Percentiles rank a stretch among this genome's conserved stretches.
Evolutionary conservation across 2,329 filamentous ascomycete genomes (phyloP).

Genomic region (Calonectria pauciramosa): DNA sequence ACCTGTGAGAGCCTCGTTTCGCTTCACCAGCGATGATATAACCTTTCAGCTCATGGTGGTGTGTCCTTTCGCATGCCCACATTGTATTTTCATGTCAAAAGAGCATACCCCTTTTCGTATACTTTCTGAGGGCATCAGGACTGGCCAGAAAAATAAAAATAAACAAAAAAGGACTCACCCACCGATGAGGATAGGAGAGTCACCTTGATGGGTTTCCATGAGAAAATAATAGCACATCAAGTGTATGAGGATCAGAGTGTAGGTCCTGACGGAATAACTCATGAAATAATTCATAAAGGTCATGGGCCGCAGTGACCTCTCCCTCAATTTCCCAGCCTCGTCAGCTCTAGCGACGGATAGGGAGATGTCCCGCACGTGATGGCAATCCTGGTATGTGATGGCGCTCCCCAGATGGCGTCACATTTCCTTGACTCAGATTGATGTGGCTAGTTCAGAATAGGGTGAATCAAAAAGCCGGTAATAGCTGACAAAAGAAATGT

Average conservation of each 20-base stretch:
- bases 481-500: not conserved
- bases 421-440: slow-evolving; percentile 2
- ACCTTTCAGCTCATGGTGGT: not conserved
- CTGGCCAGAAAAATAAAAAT: too few relatives aligned
- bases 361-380: slow-evolving; percentile 3
- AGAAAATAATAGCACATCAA: not conserved
- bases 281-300: not conserved
- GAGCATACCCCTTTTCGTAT: not conserved
- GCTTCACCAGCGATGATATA: not conserved
- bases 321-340: not conserved
- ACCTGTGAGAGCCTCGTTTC: not conserved
- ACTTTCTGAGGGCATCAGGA: not conserved
- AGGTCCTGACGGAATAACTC: not conserved
- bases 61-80: not conserved
- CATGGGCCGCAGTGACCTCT: not conserved
- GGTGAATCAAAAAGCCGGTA: not conserved
- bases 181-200: not conserved
- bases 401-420: slow-evolving; percentile 19
- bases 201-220: too few relatives aligned
- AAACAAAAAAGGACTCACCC: not conserved
- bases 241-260: not conserved
- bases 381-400: not conserved
- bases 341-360: not conserved
- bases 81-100: not conserved
- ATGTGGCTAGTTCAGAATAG: not conserved